Evolutionary conservation across 768 basidiomycete genomes (phyloP).

Genomic region (Rhizopogon vinicolor): DNA sequence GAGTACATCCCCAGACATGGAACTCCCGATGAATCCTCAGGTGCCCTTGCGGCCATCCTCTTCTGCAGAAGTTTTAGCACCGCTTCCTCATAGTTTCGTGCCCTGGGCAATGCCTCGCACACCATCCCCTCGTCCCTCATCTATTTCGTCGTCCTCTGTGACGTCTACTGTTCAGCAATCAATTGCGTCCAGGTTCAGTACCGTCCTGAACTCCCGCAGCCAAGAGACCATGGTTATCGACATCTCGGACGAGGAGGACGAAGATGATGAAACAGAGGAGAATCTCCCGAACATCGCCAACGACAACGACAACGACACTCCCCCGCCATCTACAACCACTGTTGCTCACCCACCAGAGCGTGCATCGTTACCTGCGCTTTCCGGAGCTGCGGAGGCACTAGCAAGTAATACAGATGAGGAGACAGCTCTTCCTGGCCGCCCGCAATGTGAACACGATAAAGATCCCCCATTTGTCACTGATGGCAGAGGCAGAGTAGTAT

Average conservation of each 20-base stretch:
- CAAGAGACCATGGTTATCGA: constrained; percentile 27
- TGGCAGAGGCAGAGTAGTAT: constrained; percentile 58
- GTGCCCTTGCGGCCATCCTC: background rate
- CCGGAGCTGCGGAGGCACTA: background rate
- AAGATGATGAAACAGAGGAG: constrained; percentile 11
- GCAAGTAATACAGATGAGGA: background rate
- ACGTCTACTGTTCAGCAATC: constrained; percentile 1
- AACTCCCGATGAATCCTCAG: background rate
- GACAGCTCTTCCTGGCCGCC: constrained; percentile 4
- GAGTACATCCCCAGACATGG: background rate
- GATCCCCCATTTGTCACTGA: constrained; percentile 60
- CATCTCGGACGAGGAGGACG: constrained; percentile 25
- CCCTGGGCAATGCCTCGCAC: background rate
- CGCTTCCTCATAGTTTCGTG: background rate
- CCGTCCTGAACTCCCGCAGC: constrained; percentile 15
- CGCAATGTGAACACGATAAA: constrained; percentile 26
- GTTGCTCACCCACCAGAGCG: constrained; percentile 1
- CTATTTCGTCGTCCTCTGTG: constrained; percentile 1
- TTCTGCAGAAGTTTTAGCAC: constrained; percentile 7
- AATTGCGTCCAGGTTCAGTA: constrained; percentile 21
- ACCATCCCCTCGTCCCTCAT: background rate
- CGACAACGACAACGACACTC: background rate
- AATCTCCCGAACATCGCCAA: background rate
- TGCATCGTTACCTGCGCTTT: background rate
- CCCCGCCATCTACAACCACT: background rate